Base-by-base conservation (phyloP, 2,329 filamentous ascomycete species). In the Alternaria ethzedia region DNA sequence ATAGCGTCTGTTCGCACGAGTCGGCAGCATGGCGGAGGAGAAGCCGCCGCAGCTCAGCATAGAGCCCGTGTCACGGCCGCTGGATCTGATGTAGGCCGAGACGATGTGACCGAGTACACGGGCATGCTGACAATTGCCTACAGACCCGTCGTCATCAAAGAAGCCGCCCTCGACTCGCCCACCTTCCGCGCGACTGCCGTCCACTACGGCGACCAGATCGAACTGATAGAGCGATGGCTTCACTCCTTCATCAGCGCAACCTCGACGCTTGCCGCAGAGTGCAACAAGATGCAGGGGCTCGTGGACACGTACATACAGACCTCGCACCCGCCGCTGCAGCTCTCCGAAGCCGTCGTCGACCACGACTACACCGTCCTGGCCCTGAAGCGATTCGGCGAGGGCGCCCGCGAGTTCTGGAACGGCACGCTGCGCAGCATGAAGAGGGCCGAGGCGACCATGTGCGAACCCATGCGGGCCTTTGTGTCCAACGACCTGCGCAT, bases 101-200 rank as follows among this genome's bases (percentile, higher is more conserved):
- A 64, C 4, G 44, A n/a, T 12, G 11, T 11, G 28, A 13, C 6
- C 17, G 23, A 11, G 9, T 20, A 23, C 26, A 10, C 15, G 13
- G 45, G 13, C n/a, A 28, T 15, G 54, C 63, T 68, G 61, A 75
- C 47, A 52, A 23, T 15, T n/a, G 28, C 44, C 23, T 43, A 43
- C 69, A 89, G 88, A 61, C 93, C 96, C 47, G 94, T 98, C 36
- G 90, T 90, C 65, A 87, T 98, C 72, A 96, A 95, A 82, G 96
- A 99, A 86, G 96, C 96, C 54, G 92, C 94, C 20, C 91, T 98
- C 83, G 96, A 99, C 82, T 97, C 94, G 43, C 96, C 96, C 25
- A 96, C 94, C 36, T 98, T 98, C 80, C 93, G 96, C 69, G 93
- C 94, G 50, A 92, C 92, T 21, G 88, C 93, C 45, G 83, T 91